Evolutionary conservation across 208 protist species (phyloP).

Genomic region (Crithidia fasciculata): DNA sequence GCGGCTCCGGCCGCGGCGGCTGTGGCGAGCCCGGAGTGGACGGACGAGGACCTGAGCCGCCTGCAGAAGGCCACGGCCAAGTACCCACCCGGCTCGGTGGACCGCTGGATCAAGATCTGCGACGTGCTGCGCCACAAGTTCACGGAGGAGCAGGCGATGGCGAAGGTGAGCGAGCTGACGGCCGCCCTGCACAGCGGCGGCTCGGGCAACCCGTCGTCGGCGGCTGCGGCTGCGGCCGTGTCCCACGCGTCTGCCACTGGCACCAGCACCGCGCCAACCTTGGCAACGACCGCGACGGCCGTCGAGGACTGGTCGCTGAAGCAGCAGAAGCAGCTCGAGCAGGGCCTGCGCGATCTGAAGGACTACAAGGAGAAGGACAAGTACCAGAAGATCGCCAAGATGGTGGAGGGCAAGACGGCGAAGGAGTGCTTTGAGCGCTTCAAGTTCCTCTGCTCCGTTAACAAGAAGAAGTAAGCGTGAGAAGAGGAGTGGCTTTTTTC

Average conservation of each 20-base stretch:
- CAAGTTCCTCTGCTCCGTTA: constrained; percentile 95
- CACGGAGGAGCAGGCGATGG: constrained; percentile 91
- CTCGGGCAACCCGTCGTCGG: constrained; percentile 28
- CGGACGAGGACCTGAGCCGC: constrained; percentile 90
- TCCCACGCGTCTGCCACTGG: constrained; percentile 28
- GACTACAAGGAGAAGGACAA: constrained; percentile 95
- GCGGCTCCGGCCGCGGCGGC: not conserved
- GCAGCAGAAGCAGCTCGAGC: constrained; percentile 96
- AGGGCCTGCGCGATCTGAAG: constrained; percentile 90
- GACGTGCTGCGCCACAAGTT: constrained; percentile 75
- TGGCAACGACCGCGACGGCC: constrained; percentile 20
- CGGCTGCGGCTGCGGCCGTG: constrained; percentile 22
- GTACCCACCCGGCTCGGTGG: constrained; percentile 91
- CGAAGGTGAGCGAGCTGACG: constrained; percentile 90
- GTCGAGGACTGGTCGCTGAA: constrained; percentile 92
- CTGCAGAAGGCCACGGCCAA: constrained; percentile 95
- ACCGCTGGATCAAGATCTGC: constrained; percentile 94
- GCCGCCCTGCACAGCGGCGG: constrained; percentile 53
- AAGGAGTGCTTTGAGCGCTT: constrained; percentile 97
- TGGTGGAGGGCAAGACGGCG: constrained; percentile 94
- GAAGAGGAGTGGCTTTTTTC: not conserved
- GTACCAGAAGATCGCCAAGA: constrained; percentile 95
- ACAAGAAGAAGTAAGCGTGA: constrained; percentile 70
- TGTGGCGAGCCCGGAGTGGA: constrained; percentile 69
- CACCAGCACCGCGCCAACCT: constrained; percentile 9